A percentile compares a stretch with the other conserved stretches of the same genome.
Conservation (phyloP, 2,329 filamentous ascomycete species). For the Hypoxylon rubiginosum region DNA sequence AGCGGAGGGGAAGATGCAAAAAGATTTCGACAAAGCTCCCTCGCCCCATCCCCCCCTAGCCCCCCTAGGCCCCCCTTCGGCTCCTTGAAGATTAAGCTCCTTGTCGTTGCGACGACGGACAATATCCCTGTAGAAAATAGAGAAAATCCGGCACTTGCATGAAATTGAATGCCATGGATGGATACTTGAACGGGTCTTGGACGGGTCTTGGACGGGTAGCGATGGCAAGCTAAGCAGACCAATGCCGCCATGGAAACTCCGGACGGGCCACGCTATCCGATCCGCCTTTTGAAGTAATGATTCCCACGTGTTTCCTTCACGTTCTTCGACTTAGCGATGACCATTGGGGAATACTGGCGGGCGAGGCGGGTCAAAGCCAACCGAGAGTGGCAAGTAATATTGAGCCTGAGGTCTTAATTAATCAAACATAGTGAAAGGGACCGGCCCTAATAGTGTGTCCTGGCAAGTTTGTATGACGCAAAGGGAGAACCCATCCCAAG, state of each 20-base stretch:
- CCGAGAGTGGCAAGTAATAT: conserved; percentile 6
- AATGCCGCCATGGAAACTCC: conserved; percentile 29
- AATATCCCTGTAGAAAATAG: conserved; percentile 27
- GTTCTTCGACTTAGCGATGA: not conserved
- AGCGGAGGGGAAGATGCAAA: too few relatives aligned
- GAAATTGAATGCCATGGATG: conserved; percentile 43
- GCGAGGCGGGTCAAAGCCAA: conserved; percentile 1
- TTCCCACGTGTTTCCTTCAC: conserved; percentile 33
- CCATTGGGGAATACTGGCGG: too few relatives aligned
- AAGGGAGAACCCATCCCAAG: conserved; percentile 10
- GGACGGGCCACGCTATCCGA: conserved; percentile 22
- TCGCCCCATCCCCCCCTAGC: not conserved
- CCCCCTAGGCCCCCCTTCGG: too few relatives aligned
- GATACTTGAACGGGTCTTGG: too few relatives aligned
- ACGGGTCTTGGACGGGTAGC: conserved; percentile 32
- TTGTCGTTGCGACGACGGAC: conserved; percentile 28
- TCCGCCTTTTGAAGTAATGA: conserved; percentile 30
- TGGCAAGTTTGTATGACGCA: conserved; percentile 18
- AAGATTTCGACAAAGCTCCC: conserved; percentile 19
- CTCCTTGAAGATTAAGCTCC: conserved; percentile 4
- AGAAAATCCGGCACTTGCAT: conserved; percentile 42
- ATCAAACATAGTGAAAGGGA: not conserved
- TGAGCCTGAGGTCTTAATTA: conserved; percentile 9
- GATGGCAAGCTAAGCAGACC: conserved; percentile 18
- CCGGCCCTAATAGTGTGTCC: conserved; percentile 4